Base-by-base conservation (phyloP, 306 rosid genomes). In the Lathyrus aphaca region DNA sequence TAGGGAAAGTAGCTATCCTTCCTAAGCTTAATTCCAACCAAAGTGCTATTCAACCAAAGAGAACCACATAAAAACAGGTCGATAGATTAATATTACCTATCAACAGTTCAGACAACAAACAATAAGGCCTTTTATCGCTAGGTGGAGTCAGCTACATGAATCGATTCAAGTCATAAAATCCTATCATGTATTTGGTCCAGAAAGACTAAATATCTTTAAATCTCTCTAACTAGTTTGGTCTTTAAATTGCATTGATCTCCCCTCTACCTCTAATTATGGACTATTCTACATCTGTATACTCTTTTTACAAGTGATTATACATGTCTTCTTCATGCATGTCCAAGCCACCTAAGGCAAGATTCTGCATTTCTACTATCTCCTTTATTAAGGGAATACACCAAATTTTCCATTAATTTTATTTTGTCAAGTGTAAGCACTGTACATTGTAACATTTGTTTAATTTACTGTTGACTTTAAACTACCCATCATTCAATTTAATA, bases 41-140 rank as follows among this genome's bases (percentile, higher is more conserved):
- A 60, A 42, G 73, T 37, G 60, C 45, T 38, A 53, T 27, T 60
- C 65, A 60, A 40, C 42, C 57, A 30, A 56, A 61, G 16, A 69
- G 38, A 71, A 29, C 55, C 29, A 35, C 27, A 46, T 53, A 64
- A 55, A 45, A 56, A 11, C 42, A 64, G 27, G 75, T 69, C 39
- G 65, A 19, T 56, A 25, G 13, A 9, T 50, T 17, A 19, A 25
- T 4, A 9, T 50, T 8, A 10, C 10, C 57, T 50, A 18, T 46
- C 51, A n/a, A 1, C 18, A 46, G 19, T 46, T 15, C 51, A 46
- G 58, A 51, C 58, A 19, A 51, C 13, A 17, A 17, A 17, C 30
- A 21, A 51, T 29, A 27, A 51, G 29, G 29, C n/a, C 29, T 21
- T 51, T 10, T 9, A 10, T 51, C 58, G 0, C 58, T 10, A 51